Evolutionary conservation across 495 filamentous ascomycete species (phyloP), one percentile per base, ranked within the genome.

Genomic region (Talaromyces adpressus): DNA sequence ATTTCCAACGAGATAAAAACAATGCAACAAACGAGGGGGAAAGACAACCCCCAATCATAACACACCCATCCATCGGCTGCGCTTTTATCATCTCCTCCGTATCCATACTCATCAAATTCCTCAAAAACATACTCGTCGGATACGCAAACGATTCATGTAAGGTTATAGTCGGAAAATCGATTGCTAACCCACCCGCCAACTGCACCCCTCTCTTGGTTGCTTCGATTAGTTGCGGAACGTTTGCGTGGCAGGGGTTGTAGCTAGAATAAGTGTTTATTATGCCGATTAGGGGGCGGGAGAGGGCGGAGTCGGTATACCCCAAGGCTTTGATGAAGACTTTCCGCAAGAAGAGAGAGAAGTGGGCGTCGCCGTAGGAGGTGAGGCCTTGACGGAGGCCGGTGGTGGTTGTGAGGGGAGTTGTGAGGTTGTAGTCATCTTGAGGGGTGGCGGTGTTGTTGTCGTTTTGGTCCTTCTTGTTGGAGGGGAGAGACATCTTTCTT

Each of bases 81-180:
- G 86, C 85, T 27, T 70, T 67, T 22, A 89, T 82, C 87, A 89
- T 88, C 72, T 89, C 87, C 69, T 89, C 87, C 0, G 87, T 89
- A 67, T 89, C 86, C 85, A 89, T 87, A 65, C 84, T 85, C 86
- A 89, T 89, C 51, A 89, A 59, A 68, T 89, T 89, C 51, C 87
- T 69, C 61, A 88, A 64, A 61, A 83, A 88, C 86, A 89, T 89
- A 72, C 87, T 89, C 8, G 86, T 87, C 3, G 86, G 86, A 51
- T 80, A 70, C 0, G 85, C 80, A 68, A 89, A 89, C 0, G 76
- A 78, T 72, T 89, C 87, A 53, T 85, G 82, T 7, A 89, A 64
- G 60, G 83, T 87, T 45, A 89, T 88, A 1, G 86, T 89, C 2
- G 86, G 86, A 65, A 89, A 89, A 27, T 88, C 85, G 23, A 89